Percentiles rank a stretch among this genome's conserved stretches.
phyloP scores from a whole-genome alignment of 352 stramenopile species.

The Ochromonadaceae sp. region DNA sequence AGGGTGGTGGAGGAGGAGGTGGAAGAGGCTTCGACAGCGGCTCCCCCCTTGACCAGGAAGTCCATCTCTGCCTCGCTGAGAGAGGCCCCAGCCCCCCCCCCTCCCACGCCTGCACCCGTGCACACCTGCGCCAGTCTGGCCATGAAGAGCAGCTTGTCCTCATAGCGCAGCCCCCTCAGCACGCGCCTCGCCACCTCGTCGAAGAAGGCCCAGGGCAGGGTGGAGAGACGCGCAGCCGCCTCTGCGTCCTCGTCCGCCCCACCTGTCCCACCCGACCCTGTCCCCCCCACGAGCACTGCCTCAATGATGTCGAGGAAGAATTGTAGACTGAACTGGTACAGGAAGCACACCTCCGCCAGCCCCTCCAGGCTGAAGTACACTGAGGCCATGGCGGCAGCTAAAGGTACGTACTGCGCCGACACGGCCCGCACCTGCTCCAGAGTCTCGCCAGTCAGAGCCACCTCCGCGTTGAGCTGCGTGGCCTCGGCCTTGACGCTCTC shows the following conservation, averaged over 20 bases:
- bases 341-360: constrained; percentile 85
- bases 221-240: constrained; percentile 30
- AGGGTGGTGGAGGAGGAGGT: neutral
- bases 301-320: constrained; percentile 92
- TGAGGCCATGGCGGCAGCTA: constrained; percentile 65
- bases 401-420: constrained; percentile 82
- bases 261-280: too few species aligned
- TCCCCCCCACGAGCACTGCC: constrained; percentile 49
- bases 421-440: constrained; percentile 68
- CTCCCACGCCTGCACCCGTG: constrained; percentile 30
- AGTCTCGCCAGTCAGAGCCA: constrained; percentile 41
- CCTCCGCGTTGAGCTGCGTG: constrained; percentile 70
- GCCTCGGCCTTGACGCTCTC: constrained; percentile 94
- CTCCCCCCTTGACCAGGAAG: constrained; percentile 47
- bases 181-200: constrained; percentile 72
- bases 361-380: constrained; percentile 79
- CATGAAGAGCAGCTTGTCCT: constrained; percentile 97
- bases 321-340: constrained; percentile 96
- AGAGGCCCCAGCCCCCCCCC: too few species aligned
- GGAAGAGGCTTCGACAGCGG: constrained; percentile 20
- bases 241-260: too few species aligned
- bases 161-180: constrained; percentile 75
- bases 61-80: constrained; percentile 54
- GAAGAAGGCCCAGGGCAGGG: constrained; percentile 67
- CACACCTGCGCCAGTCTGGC: constrained; percentile 79